Evolutionary conservation across 441 rosid genomes (phyloP), one percentile per base, ranked within the genome.

Genomic region (Syzygium syzygioides): DNA sequence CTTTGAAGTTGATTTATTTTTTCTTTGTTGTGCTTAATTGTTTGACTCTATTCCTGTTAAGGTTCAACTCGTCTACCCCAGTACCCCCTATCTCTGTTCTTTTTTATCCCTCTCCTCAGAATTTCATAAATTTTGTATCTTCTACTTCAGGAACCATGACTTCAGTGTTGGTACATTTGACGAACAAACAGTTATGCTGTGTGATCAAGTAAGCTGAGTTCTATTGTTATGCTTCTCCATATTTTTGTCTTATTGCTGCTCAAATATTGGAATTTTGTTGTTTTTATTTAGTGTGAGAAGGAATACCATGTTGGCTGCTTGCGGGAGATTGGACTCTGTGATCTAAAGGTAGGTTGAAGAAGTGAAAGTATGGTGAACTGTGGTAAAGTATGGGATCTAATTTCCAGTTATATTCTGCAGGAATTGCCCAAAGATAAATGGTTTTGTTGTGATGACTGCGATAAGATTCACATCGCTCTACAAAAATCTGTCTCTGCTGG

Each of bases 221-320:
- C 13, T 62, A 60, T 62, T 50, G 60, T 28, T 89, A 89, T 57
- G 53, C n/a, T 20, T 30, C 85, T 56, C 56, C 86, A 55, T 32
- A 28, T 26, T 50, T 48, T 37, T 20, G 18, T 86, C 60, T 86
- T 85, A 37, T 23, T 14, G 37, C 57, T 86, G 83, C 37, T 71
- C 89, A 56, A 62, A 57, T 66, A 5, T 86, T 57, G 66, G 41
- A 79, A 60, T 87, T 86, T 89, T 85, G n/a, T 86, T 90, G 54
- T 79, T 89, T 90, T 90, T 79, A 85, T 88, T 90, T 91, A 98
- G 99, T 98, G 99, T 68, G 99, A 98, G 94, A 95, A 95, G 92
- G 99, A 98, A 93, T 96, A 93, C 93, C 99, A 98, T 91, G 99
- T 98, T 88, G 99, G 99, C 84, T 98, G 99, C 93, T 90, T 98